These are phyloP conservation scores for Cutaneotrichosporon sp. DNA, from an alignment of 1,284 basidiomycete species.

Conservation along the genomic window DNA sequence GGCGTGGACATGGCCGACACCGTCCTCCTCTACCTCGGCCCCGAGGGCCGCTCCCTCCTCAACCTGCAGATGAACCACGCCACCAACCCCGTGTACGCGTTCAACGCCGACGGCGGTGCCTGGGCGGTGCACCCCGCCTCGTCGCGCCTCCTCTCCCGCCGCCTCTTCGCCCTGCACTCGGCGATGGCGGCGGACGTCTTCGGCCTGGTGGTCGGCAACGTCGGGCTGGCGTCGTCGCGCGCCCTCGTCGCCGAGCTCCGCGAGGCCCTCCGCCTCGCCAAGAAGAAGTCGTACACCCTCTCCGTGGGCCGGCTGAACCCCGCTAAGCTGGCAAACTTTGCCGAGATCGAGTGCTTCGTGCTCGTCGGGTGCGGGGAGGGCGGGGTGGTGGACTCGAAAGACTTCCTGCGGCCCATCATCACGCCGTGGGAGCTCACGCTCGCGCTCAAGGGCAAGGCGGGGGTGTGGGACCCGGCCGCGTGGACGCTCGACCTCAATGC, in stretches of 20 bases:
- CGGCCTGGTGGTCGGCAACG: slow-evolving; percentile 91
- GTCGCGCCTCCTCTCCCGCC: slow-evolving; percentile 86
- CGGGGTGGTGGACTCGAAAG: slow-evolving; percentile 84
- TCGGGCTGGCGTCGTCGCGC: slow-evolving; percentile 80
- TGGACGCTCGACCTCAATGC: slow-evolving; percentile 60
- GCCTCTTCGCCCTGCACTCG: slow-evolving; percentile 84
- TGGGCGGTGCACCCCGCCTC: slow-evolving; percentile 65
- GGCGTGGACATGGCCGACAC: slow-evolving; percentile 49
- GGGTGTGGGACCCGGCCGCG: slow-evolving; percentile 63
- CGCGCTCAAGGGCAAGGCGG: slow-evolving; percentile 74
- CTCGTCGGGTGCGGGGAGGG: slow-evolving; percentile 94
- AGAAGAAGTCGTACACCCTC: slow-evolving; percentile 91
- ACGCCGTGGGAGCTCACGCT: slow-evolving; percentile 92
- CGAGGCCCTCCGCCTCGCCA: slow-evolving; percentile 62
- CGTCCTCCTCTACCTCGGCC: slow-evolving; percentile 76
- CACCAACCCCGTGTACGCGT: slow-evolving; percentile 57
- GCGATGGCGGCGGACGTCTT: slow-evolving; percentile 92
- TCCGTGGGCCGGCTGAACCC: slow-evolving; percentile 95
- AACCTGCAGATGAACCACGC: slow-evolving; percentile 83
- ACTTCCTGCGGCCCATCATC: slow-evolving; percentile 86
- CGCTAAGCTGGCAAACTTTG: slow-evolving; percentile 92
- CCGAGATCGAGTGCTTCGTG: slow-evolving; percentile 95
- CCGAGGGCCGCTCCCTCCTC: slow-evolving; percentile 76
- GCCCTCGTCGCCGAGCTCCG: slow-evolving; percentile 78
- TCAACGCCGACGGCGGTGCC: slow-evolving; percentile 62